Conservation (phyloP, 108 stramenopile genomes). For the Pseudonitzschia multiseries region DNA sequence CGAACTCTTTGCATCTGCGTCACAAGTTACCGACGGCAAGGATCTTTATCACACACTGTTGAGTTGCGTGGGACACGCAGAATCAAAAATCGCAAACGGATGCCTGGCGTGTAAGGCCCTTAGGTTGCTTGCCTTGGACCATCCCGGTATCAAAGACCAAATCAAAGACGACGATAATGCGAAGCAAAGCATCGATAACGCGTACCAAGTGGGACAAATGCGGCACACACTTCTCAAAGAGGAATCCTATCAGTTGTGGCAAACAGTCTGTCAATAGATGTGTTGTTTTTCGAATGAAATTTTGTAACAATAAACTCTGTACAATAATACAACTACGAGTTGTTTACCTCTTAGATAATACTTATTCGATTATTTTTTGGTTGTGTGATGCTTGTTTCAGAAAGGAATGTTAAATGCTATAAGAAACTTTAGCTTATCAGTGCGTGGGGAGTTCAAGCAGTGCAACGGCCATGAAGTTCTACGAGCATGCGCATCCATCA, state of each 20-base stretch:
- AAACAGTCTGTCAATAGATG: conserved; percentile 5
- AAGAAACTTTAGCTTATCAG: too few species aligned
- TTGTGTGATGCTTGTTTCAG: too few species aligned
- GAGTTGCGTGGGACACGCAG: conserved; percentile 11
- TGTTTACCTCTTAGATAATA: too few species aligned
- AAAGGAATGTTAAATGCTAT: too few species aligned
- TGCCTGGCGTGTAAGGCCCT: conserved; percentile 32
- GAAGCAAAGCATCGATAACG: conserved; percentile 15
- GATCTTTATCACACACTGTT: conserved; percentile 22
- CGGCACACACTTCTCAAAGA: conserved; percentile 23
- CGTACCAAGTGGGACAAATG: conserved; percentile 10
- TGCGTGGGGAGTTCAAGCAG: too few species aligned
- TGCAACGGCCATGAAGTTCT: too few species aligned
- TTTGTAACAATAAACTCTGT: background rate
- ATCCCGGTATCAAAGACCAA: conserved; percentile 13
- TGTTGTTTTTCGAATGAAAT: background rate
- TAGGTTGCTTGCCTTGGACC: conserved; percentile 11
- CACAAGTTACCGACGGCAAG: conserved; percentile 1
- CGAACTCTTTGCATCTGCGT: conserved; percentile 5
- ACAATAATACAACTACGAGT: too few species aligned
- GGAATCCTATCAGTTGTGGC: conserved; percentile 21
- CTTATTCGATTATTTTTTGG: background rate
- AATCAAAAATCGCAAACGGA: conserved; percentile 20
- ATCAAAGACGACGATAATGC: conserved; percentile 13
- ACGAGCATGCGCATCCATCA: too few species aligned